A percentile compares a stretch with the other conserved stretches of the same genome.
Conservation (phyloP, 805 yeast species). For the Candida stauntonica region DNA sequence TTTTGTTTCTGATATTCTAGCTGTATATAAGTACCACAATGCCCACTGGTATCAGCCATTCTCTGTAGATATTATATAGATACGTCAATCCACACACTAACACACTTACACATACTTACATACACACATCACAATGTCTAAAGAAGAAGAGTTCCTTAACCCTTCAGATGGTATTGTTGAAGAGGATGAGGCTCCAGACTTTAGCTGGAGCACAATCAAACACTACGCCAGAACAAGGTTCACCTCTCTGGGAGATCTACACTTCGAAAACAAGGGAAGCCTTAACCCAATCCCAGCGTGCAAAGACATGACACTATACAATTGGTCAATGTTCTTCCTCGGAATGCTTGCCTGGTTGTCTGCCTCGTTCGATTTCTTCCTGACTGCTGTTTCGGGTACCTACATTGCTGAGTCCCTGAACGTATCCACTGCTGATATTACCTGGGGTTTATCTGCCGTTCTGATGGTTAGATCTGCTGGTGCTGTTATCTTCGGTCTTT, state of each 20-base stretch:
- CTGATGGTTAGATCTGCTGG: slow-evolving; percentile 71
- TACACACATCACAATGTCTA: slow-evolving; percentile 1
- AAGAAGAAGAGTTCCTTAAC: slow-evolving; percentile 4
- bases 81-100: background rate
- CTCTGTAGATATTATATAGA: no score
- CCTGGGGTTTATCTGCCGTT: slow-evolving; percentile 73
- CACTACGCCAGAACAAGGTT: slow-evolving; percentile 24
- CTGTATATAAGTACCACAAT: background rate
- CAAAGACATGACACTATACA: slow-evolving; percentile 31
- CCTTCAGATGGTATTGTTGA: slow-evolving; percentile 14
- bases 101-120: background rate
- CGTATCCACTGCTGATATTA: slow-evolving; percentile 44
- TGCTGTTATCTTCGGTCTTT: slow-evolving; percentile 59
- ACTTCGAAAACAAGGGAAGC: slow-evolving; percentile 18
- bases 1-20: no score
- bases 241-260: slow-evolving; percentile 24
- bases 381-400: slow-evolving; percentile 54
- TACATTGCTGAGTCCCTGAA: slow-evolving; percentile 47
- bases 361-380: slow-evolving; percentile 70
- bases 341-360: slow-evolving; percentile 67
- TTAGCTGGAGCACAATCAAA: slow-evolving; percentile 12
- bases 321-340: slow-evolving; percentile 56
- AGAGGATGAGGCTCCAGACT: slow-evolving; percentile 13
- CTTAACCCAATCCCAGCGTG: slow-evolving; percentile 44
- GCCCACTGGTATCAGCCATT: background rate